phyloP scores from a whole-genome alignment of 495 filamentous ascomycete species.

The Rhizodiscina lignyota region DNA sequence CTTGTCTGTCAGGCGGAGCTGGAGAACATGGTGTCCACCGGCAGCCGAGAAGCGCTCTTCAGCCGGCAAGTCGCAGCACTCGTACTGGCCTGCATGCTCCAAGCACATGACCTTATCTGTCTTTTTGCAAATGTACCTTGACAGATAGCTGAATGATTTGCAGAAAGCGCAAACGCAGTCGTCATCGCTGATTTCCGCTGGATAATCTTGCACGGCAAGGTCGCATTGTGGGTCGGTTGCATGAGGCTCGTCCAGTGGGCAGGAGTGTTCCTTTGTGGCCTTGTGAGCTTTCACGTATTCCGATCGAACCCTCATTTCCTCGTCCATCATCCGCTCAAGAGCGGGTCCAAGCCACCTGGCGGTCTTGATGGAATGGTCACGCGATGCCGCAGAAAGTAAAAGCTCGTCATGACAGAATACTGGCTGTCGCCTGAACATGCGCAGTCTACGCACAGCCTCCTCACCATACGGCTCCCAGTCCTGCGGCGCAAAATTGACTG shows the following conservation, averaged over 20 bases:
- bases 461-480: conserved; percentile 96
- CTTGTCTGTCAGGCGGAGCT: conserved; percentile 62
- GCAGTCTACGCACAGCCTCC: conserved; percentile 67
- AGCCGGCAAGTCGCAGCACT: conserved; percentile 52
- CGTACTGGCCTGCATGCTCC: conserved; percentile 54
- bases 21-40: conserved; percentile 40
- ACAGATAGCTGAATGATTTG: conserved; percentile 84
- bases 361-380: conserved; percentile 69
- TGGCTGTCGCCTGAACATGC: conserved; percentile 76
- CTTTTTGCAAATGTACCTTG: conserved; percentile 68
- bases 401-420: conserved; percentile 97
- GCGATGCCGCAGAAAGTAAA: conserved; percentile 68
- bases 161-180: conserved; percentile 83
- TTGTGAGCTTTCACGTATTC: conserved; percentile 50
- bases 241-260: conserved; percentile 21
- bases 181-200: conserved; percentile 27
- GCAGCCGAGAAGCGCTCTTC: conserved; percentile 24
- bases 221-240: conserved; percentile 10
- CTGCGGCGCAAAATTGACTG: conserved; percentile 91
- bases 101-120: conserved; percentile 66
- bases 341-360: conserved; percentile 91
- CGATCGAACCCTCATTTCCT: conserved; percentile 52
- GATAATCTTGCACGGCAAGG: conserved; percentile 3
- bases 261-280: conserved; percentile 23
- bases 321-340: conserved; percentile 53